Base-by-base conservation (phyloP, 2,329 filamentous ascomycete genomes). In the Penicillium italicum region DNA sequence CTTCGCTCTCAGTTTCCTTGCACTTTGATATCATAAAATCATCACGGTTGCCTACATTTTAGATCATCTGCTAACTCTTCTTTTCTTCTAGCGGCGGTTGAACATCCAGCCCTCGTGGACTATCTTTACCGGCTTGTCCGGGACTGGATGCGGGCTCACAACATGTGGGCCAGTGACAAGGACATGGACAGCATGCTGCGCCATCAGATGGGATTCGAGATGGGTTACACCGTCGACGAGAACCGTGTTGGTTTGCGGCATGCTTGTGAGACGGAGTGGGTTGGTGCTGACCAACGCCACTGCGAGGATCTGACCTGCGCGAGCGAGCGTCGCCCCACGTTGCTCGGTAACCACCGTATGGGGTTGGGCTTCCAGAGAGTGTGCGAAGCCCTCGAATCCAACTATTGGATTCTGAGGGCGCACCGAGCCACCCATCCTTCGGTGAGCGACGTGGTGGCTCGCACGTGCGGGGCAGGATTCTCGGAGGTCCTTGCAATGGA, bases 81-180 rank as follows among this genome's bases (percentile, higher is more conserved):
- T 30, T 30, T 20, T 12, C 26, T 38, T n/a, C 41, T 24, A 71
- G 68, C 63, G 41, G 64, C 66, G 9, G 46, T 69, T 47, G 66
- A 70, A 59, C 48, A 64, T 43, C 51, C 52, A 20, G 53, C 51
- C 16, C 56, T 73, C 4, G 61, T 66, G 12, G 62, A 65, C 42
- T 74, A 69, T 55, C 33, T 73, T n/a, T 74, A 61, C 60, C 69
- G 69, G 7, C 53, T 74, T 31, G 64, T 74, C n/a, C 65, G 71
- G 11, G 69, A 72, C 60, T 60, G 65, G 26, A 59, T 74, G 16
- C 64, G 61, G 5, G 43, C 56, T 10, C 50, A 53, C 26, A 16
- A 18, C 9, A 18, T 31, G 16, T 50, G 18, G 51, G 42, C 14
- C 24, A 44, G 30, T 66, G 61, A 46, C 40, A 12, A 37, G 1